Conservation (phyloP, 2,329 filamentous ascomycete species). For the Ceratocystis colombiana region DNA sequence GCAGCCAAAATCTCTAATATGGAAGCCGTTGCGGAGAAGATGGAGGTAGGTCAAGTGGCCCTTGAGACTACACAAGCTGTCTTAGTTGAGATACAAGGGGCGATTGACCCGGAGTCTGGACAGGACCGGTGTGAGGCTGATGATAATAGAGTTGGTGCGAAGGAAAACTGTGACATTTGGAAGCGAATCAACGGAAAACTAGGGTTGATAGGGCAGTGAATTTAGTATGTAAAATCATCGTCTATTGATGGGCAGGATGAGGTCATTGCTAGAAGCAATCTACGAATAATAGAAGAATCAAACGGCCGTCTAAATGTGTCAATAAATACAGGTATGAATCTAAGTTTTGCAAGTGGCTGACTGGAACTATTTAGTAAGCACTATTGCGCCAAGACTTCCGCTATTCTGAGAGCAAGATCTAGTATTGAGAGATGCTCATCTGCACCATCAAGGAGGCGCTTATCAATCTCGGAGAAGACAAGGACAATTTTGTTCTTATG, state of each 20-base stretch:
- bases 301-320: background rate
- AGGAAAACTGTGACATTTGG: constrained; percentile 39
- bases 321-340: too few species aligned
- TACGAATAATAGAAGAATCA: background rate
- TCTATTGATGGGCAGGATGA: background rate
- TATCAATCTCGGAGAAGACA: constrained; percentile 88
- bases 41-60: constrained; percentile 49
- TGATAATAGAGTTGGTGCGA: background rate
- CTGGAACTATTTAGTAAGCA: background rate
- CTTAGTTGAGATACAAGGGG: constrained; percentile 41
- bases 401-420: constrained; percentile 73
- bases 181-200: constrained; percentile 44
- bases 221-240: background rate
- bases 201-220: constrained; percentile 40
- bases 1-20: constrained; percentile 50
- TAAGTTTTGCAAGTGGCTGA: too few species aligned
- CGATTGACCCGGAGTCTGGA: constrained; percentile 36
- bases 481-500: constrained; percentile 87
- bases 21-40: constrained; percentile 48
- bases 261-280: background rate
- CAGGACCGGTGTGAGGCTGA: constrained; percentile 27
- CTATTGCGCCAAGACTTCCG: constrained; percentile 51
- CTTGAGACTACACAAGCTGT: constrained; percentile 44
- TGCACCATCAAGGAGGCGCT: constrained; percentile 83
- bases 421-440: constrained; percentile 90